phyloP scores from a whole-genome alignment of 148 eudicot species.

The Camellia japonica region DNA sequence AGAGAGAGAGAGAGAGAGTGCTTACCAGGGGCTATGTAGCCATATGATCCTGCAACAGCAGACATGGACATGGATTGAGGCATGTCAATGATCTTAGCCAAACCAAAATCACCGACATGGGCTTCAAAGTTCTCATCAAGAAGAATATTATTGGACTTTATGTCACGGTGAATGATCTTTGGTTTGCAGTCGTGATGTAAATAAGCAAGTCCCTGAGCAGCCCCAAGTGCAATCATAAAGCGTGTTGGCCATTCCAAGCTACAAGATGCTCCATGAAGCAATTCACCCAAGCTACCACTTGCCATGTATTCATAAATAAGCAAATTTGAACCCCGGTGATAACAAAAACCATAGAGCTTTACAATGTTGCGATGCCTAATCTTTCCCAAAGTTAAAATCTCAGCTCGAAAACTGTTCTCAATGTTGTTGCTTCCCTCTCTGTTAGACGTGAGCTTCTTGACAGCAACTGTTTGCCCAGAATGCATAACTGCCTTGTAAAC shows the following conservation, averaged over 20 bases:
- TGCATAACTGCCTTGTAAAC: slow-evolving; percentile 87
- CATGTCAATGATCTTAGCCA: slow-evolving; percentile 98
- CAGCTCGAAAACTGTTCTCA: slow-evolving; percentile 85
- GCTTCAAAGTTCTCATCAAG: slow-evolving; percentile 93
- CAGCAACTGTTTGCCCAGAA: slow-evolving; percentile 67
- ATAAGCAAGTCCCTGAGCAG: slow-evolving; percentile 93
- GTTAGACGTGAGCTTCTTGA: slow-evolving; percentile 80
- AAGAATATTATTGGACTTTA: slow-evolving; percentile 87
- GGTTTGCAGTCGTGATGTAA: slow-evolving; percentile 97
- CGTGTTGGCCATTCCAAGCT: slow-evolving; percentile 81
- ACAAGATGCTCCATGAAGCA: slow-evolving; percentile 65
- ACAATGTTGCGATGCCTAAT: slow-evolving; percentile 96
- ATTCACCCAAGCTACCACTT: slow-evolving; percentile 90
- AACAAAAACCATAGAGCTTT: slow-evolving; percentile 84
- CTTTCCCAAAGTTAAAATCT: slow-evolving; percentile 86
- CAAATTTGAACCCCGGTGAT: slow-evolving; percentile 83
- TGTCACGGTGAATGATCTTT: slow-evolving; percentile 89
- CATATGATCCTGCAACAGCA: slow-evolving; percentile 98
- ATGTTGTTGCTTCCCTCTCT: slow-evolving; percentile 77
- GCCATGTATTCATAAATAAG: slow-evolving; percentile 91
- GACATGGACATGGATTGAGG: slow-evolving; percentile 92
- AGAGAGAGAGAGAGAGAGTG: background rate
- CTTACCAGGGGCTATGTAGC: slow-evolving; percentile 97
- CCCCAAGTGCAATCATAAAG: slow-evolving; percentile 77
- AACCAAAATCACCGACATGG: slow-evolving; percentile 97